These are phyloP conservation scores for Boletus fagicola DNA, from an alignment of 768 basidiomycete species.

Conservation along the genomic window DNA sequence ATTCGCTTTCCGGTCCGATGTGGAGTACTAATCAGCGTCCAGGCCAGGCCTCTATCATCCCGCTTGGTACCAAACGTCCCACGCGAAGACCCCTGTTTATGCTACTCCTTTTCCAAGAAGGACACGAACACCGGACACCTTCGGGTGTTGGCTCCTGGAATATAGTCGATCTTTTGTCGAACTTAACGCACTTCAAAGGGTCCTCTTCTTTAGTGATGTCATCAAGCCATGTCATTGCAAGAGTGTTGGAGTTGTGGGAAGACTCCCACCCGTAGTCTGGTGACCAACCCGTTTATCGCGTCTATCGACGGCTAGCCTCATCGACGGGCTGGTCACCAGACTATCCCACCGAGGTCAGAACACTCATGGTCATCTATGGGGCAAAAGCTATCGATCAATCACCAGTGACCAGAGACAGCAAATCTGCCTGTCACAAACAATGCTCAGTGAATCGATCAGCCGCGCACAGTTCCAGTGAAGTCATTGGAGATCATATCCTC, in stretches of 20 bases:
- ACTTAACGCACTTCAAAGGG: background rate
- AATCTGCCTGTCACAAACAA: too few species aligned
- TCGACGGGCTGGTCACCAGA: background rate
- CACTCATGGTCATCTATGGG: background rate
- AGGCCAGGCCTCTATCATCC: background rate
- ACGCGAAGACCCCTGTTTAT: background rate
- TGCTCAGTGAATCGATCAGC: too few species aligned
- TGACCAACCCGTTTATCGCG: background rate
- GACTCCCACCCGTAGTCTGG: background rate
- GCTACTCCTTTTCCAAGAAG: background rate
- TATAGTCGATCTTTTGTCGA: background rate
- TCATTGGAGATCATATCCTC: too few species aligned
- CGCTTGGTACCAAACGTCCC: background rate
- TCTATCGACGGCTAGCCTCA: background rate
- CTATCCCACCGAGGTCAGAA: background rate
- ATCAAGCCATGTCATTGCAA: background rate
- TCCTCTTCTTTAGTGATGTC: background rate
- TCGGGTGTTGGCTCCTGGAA: background rate
- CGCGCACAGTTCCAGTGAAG: too few species aligned
- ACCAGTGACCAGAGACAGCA: background rate
- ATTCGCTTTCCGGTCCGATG: background rate
- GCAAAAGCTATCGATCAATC: background rate
- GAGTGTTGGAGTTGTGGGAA: background rate
- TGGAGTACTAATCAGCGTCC: background rate
- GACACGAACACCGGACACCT: background rate